Percentiles rank a stretch among this genome's conserved stretches.
These are phyloP conservation scores for Selaginella moellendorffii DNA, from an alignment of 75 land plant species.

Conservation along the genomic window DNA sequence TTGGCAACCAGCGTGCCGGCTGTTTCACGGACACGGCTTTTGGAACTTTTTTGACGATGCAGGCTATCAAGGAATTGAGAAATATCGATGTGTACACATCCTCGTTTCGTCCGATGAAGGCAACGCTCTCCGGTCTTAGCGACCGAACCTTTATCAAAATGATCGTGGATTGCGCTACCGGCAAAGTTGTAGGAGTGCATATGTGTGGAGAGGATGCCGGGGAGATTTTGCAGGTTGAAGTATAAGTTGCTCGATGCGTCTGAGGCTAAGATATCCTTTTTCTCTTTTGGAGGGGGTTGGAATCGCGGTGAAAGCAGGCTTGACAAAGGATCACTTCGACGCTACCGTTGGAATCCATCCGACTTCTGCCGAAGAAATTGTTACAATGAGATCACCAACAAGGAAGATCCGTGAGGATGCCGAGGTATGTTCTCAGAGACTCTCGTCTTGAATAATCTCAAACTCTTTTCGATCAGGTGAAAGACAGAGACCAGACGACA, in stretches of 20 bases:
- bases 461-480: too few species aligned
- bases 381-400: constrained; percentile 89
- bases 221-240: constrained; percentile 79
- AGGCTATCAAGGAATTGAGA: constrained; percentile 80
- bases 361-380: constrained; percentile 95
- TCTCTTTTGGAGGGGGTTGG: constrained; percentile 62
- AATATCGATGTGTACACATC: constrained; percentile 81
- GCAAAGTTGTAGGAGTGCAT: constrained; percentile 80
- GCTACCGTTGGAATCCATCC: constrained; percentile 96
- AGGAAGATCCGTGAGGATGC: constrained; percentile 40
- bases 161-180: constrained; percentile 64
- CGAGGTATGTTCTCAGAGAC: too few species aligned
- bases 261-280: not conserved
- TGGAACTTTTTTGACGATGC: constrained; percentile 9
- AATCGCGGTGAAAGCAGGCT: constrained; percentile 86
- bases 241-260: not conserved
- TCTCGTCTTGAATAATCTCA: too few species aligned
- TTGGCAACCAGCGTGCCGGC: not conserved
- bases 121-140: constrained; percentile 88
- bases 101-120: constrained; percentile 82
- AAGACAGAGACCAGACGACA: too few species aligned
- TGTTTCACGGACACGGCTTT: not conserved
- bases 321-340: constrained; percentile 90
- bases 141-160: constrained; percentile 89
- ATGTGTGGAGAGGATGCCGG: constrained; percentile 97